phyloP scores from a whole-genome alignment of 306 rosid species.

The Hylodesmum podocarpum region DNA sequence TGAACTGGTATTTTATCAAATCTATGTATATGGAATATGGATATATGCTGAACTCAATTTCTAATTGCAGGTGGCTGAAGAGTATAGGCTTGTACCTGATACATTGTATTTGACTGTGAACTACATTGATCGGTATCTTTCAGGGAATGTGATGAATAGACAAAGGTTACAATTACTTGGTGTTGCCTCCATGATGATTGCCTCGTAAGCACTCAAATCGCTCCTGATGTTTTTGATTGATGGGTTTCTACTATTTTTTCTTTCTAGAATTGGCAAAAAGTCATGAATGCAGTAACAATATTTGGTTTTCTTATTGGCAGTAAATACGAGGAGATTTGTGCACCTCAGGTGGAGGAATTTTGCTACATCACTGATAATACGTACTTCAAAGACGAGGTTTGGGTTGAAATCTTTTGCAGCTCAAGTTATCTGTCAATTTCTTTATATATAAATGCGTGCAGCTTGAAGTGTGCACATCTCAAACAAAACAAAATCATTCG shows the following conservation, averaged over 20 bases:
- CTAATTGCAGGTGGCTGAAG: slow-evolving; percentile 85
- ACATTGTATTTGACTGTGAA: slow-evolving; percentile 90
- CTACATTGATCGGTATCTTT: slow-evolving; percentile 89
- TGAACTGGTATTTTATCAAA: neutral
- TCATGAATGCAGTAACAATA: neutral
- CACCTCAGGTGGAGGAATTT: slow-evolving; percentile 97
- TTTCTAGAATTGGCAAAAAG: neutral
- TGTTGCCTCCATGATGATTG: slow-evolving; percentile 98
- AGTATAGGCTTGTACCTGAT: slow-evolving; percentile 94
- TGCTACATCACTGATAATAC: slow-evolving; percentile 97
- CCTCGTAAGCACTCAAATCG: slow-evolving; percentile 67
- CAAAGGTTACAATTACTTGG: slow-evolving; percentile 89
- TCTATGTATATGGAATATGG: no score
- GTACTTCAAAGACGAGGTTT: slow-evolving; percentile 91
- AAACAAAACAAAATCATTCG: slow-evolving; percentile 30
- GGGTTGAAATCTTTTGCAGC: neutral
- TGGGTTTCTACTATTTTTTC: neutral
- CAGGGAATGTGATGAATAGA: slow-evolving; percentile 85
- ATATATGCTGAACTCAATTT: slow-evolving; percentile 16
- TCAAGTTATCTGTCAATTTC: slow-evolving; percentile 2
- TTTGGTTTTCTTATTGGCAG: slow-evolving; percentile 43
- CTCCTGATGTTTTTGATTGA: neutral
- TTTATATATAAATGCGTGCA: neutral
- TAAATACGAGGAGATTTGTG: slow-evolving; percentile 97
- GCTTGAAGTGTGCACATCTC: slow-evolving; percentile 6